Evolutionary conservation across 2,329 filamentous ascomycete species (phyloP), one percentile per base, ranked within the genome.

Genomic region (Trichoderma sp.): DNA sequence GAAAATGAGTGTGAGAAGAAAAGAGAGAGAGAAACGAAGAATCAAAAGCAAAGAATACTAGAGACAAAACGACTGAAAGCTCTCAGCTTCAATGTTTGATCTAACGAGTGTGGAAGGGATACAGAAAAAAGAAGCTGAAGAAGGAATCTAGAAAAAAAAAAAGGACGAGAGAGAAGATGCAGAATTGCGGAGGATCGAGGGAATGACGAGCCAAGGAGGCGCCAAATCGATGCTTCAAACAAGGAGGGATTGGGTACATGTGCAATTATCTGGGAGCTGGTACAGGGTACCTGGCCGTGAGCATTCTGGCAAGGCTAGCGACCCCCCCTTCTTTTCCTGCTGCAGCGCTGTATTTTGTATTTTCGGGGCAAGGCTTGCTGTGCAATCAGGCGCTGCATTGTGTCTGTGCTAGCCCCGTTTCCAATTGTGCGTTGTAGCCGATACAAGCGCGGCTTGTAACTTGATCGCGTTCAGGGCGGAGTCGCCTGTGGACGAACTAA

Each of bases 181-280:
- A 67, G 66, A 69, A 32, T 69, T 69, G 66, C 36, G 56, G 56
- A 69, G 66, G 66, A 69, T 68, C 36, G 56, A 60, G 21, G 65
- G 24, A 68, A 34, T 58, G 53, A 60, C 36, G 39, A 69, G 56
- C 66, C 53, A 32, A 69, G 66, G 66, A 69, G 66, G 56, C 66
- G 66, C 66, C 66, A 69, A 69, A 69, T 69, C 56, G 66, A 69
- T 24, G 66, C 66, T 60, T 58, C 66, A 61, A 69, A 69, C 66
- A 58, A 51, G 66, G 66, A 69, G 66, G 64, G 64, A 39, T 21
- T 28, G 18, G 57, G 36, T 67, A 67, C 64, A 26, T 67, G 51
- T 9, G 51, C 47, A 15, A 21, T 24, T 30, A 43, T 24, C 34
- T 18, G 12, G 3, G 18, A n/a, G 51, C 64, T 6, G 64, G 64